Evolutionary conservation across 805 yeast species (phyloP).

Genomic region (Ogataea pignaliae): DNA sequence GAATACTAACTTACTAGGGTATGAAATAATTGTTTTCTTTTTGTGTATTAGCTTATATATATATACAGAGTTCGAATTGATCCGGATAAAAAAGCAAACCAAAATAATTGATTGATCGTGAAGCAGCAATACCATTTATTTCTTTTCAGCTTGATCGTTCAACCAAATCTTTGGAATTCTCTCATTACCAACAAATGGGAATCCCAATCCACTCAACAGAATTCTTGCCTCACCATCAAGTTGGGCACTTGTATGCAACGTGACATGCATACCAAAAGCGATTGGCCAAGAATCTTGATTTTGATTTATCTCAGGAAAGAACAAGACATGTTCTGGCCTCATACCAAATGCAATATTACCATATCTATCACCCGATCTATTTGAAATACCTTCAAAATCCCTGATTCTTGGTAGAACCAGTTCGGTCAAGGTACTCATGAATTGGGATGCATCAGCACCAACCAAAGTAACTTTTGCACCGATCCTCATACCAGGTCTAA

Average conservation of each 20-base stretch:
- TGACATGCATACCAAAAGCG: slow-evolving; percentile 81
- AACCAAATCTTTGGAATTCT: slow-evolving; percentile 31
- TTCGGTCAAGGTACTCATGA: slow-evolving; percentile 81
- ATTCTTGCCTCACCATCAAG: slow-evolving; percentile 87
- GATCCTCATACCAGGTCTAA: slow-evolving; percentile 83
- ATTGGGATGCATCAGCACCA: slow-evolving; percentile 84
- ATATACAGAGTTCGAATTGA: too few relatives aligned
- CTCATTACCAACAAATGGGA: slow-evolving; percentile 66
- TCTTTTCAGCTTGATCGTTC: slow-evolving; percentile 7
- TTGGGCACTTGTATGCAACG: slow-evolving; percentile 83
- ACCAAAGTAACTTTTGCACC: slow-evolving; percentile 79
- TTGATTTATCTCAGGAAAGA: slow-evolving; percentile 90
- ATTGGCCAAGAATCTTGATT: slow-evolving; percentile 87
- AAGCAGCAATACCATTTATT: too few relatives aligned
- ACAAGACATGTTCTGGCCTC: slow-evolving; percentile 66
- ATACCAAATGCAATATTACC: slow-evolving; percentile 89
- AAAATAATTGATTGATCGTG: too few relatives aligned
- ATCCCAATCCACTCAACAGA: slow-evolving; percentile 72
- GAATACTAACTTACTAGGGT: too few relatives aligned
- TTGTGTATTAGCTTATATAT: too few relatives aligned
- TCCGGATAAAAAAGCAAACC: too few relatives aligned
- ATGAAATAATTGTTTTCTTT: too few relatives aligned
- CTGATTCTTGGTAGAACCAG: slow-evolving; percentile 90
- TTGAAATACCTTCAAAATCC: slow-evolving; percentile 75
- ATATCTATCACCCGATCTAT: slow-evolving; percentile 72